Evolutionary conservation across 2,329 filamentous ascomycete genomes (phyloP), one percentile per base, ranked within the genome.

Genomic region (Fonsecaea erecta): DNA sequence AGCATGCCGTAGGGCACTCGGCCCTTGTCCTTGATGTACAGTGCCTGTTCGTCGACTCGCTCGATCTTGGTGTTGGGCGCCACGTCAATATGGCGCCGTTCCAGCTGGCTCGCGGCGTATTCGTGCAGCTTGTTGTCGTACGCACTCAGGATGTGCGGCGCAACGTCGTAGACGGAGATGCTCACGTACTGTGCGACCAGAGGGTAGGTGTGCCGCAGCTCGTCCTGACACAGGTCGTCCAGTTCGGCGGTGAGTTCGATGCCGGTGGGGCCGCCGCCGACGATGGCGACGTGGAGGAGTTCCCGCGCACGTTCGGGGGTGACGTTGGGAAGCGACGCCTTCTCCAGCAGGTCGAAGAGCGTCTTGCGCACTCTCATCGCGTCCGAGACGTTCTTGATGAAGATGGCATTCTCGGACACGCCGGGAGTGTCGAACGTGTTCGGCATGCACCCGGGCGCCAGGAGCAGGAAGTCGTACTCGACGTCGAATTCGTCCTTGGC

Each of bases 111-210:
- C 52, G 76, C 73, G 0, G 80, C 80, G 62, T 82, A 81, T 32
- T 81, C 75, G 30, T 76, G 74, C 26, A 82, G 69, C 16, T 75
- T 75, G 12, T 74, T 67, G 54, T 82, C 80, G 54, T 80, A 82
- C 0, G 75, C 77, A 7, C 74, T 74, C 32, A 82, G 70, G 11
- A 82, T 77, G 11, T 74, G 69, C 4, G 77, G 74, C 4, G 79
- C 80, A 1, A 81, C 77, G 65, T 82, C 80, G 61, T 81, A 78
- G 43, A 82, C 77, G n/a, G 75, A 75, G 32, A 82, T 78, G 3
- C 67, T 73, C 8, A 81, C 53, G 48, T 78, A 76, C 1, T 74
- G 75, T 18, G 77, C 76, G 0, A 82, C 70, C 28, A 78, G 74
- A 1, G 79, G 77, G 62, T 80, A 81, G 5, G 81, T 65, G 30